These are phyloP conservation scores for Tinospora cordifolia DNA, from an alignment of 164 flowering plant genomes.

Conservation along the genomic window DNA sequence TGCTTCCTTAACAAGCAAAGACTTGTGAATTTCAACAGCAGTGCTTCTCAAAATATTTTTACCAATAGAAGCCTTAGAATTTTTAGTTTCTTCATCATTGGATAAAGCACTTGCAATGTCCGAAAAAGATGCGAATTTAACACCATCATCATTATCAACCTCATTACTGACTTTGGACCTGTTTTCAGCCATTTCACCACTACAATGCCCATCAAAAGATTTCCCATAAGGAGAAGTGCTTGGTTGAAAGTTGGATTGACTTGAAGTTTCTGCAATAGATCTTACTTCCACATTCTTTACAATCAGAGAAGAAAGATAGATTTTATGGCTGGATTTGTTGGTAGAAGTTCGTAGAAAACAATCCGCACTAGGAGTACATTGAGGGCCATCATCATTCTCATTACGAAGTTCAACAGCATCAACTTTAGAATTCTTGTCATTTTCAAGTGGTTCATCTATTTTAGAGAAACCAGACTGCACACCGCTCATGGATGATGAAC, in stretches of 20 bases:
- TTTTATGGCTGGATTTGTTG: conserved; percentile 6
- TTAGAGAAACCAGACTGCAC: conserved; percentile 18
- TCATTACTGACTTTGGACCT: conserved; percentile 5
- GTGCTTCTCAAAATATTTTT: conserved; percentile 13
- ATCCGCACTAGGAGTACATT: conserved; percentile 1
- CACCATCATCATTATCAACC: not conserved
- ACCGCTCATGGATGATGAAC: conserved; percentile 24
- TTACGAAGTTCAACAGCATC: not conserved
- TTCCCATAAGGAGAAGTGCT: not conserved
- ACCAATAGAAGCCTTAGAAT: conserved; percentile 10
- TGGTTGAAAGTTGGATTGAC: too few species aligned
- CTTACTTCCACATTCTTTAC: conserved; percentile 3
- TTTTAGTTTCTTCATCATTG: not conserved
- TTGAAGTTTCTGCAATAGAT: too few species aligned
- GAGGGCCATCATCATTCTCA: not conserved
- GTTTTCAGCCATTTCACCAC: conserved; percentile 7
- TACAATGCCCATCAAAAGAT: conserved; percentile 4
- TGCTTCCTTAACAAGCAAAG: conserved; percentile 14
- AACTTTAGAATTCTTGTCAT: not conserved
- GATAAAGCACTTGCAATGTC: not conserved
- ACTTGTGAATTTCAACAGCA: conserved; percentile 14
- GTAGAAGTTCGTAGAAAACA: conserved; percentile 7
- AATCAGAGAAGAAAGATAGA: conserved; percentile 8
- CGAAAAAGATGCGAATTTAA: not conserved
- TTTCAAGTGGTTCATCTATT: not conserved